Evolutionary conservation across 495 filamentous ascomycete genomes (phyloP).

Genomic region (Penicillium bovifimosum): DNA sequence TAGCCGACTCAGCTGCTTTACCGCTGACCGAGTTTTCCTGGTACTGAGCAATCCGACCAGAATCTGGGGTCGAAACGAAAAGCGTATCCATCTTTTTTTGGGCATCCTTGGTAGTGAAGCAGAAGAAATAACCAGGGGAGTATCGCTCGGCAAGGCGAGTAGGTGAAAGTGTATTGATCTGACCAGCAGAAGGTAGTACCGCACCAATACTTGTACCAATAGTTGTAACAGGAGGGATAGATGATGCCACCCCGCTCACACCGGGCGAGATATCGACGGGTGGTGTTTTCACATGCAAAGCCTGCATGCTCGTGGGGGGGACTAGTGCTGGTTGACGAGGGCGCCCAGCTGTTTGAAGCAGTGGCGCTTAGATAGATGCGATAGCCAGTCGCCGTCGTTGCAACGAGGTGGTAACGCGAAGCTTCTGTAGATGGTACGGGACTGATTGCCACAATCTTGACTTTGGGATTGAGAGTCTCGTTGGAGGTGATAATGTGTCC

Average conservation of each 20-base stretch:
- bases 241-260: not conserved
- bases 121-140: conserved; percentile 87
- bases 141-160: conserved; percentile 60
- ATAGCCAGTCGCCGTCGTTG: conserved; percentile 83
- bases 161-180: conserved; percentile 43
- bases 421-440: conserved; percentile 78
- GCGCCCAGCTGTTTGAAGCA: conserved; percentile 61
- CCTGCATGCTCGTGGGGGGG: conserved; percentile 91
- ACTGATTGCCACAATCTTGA: conserved; percentile 74
- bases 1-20: conserved; percentile 62
- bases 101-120: conserved; percentile 56
- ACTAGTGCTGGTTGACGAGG: conserved; percentile 47
- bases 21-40: conserved; percentile 47
- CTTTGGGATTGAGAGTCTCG: conserved; percentile 59
- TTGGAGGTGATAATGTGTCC: conserved; percentile 69
- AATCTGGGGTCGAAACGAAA: conserved; percentile 83
- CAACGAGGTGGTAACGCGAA: conserved; percentile 79
- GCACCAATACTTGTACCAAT: conserved; percentile 17
- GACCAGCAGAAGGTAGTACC: conserved; percentile 23
- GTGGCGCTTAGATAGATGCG: conserved; percentile 90
- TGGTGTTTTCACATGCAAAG: conserved; percentile 91
- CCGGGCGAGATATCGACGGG: conserved; percentile 45
- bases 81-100: conserved; percentile 54
- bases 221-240: conserved; percentile 14
- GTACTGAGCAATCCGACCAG: conserved; percentile 63